Percentiles rank a stretch among this genome's conserved stretches.
Evolutionary conservation across 352 stramenopile genomes (phyloP).

Genomic region (Aphanomyces stellatus): DNA sequence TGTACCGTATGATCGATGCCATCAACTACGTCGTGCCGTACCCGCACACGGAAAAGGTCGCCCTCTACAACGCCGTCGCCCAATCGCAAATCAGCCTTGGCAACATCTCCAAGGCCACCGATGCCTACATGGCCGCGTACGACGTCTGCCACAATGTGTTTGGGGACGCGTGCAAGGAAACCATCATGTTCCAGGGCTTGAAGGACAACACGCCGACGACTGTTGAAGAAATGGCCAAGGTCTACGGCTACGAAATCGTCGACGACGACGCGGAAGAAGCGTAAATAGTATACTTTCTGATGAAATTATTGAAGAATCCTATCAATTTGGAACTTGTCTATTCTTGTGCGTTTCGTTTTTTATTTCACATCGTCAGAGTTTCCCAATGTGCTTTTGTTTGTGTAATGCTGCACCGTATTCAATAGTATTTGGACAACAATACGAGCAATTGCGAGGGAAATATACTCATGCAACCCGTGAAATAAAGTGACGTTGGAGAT

Average conservation of each 20-base stretch:
- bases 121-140: conserved; percentile 45
- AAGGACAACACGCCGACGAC: conserved; percentile 47
- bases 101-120: conserved; percentile 35
- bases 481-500: too few relatives aligned
- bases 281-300: too few relatives aligned
- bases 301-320: too few relatives aligned
- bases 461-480: too few relatives aligned
- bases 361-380: too few relatives aligned
- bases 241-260: conserved; percentile 30
- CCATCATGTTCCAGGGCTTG: conserved; percentile 29
- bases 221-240: conserved; percentile 40
- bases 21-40: conserved; percentile 47
- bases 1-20: neutral
- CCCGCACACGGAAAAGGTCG: conserved; percentile 65
- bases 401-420: too few relatives aligned
- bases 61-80: conserved; percentile 76
- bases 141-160: conserved; percentile 50
- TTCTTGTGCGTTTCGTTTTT: too few relatives aligned
- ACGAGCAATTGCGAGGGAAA: too few relatives aligned
- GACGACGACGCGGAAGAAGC: neutral
- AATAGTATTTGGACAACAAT: too few relatives aligned
- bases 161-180: conserved; percentile 30
- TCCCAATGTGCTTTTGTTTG: too few relatives aligned
- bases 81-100: conserved; percentile 58
- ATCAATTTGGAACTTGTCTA: too few relatives aligned